These are phyloP conservation scores for Panellus pusillus DNA, from an alignment of 768 basidiomycete species.

Conservation along the genomic window DNA sequence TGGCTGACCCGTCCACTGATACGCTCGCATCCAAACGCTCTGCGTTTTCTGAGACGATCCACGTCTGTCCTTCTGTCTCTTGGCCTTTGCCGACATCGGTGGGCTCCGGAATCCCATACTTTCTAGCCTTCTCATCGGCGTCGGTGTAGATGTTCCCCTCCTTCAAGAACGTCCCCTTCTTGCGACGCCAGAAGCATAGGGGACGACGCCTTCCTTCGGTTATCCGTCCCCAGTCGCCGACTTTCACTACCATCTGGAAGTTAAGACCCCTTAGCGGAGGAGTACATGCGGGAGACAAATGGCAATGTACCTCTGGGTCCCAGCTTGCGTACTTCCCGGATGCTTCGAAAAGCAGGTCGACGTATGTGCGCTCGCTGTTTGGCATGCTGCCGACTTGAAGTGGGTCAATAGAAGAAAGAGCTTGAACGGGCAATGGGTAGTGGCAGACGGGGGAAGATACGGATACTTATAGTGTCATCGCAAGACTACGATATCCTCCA, in stretches of 20 bases:
- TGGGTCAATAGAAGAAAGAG: too few relatives aligned
- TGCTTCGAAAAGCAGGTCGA: constrained; percentile 33
- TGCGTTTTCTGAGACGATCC: constrained; percentile 30
- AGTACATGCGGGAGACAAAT: too few relatives aligned
- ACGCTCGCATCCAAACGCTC: constrained; percentile 19
- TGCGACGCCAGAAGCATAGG: constrained; percentile 27
- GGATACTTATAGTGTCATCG: too few relatives aligned
- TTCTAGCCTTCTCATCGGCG: constrained; percentile 23
- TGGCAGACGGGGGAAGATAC: too few relatives aligned
- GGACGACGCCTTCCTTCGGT: constrained; percentile 17
- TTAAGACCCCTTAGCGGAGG: too few relatives aligned
- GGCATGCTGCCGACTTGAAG: too few relatives aligned
- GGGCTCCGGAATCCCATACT: constrained; percentile 26
- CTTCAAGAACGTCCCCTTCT: constrained; percentile 29
- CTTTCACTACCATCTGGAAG: constrained; percentile 18
- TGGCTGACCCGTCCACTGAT: constrained; percentile 1
- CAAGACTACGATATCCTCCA: too few relatives aligned
- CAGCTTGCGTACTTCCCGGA: constrained; percentile 33
- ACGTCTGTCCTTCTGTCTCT: constrained; percentile 23
- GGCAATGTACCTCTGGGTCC: constrained; percentile 31
- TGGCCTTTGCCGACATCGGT: constrained; percentile 17
- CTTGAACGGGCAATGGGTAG: too few relatives aligned
- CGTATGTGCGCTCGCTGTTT: constrained; percentile 29
- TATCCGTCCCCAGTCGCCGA: constrained; percentile 33
- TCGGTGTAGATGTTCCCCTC: constrained; percentile 33